Base-by-base conservation (phyloP, 129 eudicot genomes). In the Rutidosis leptorrhynchoides region DNA sequence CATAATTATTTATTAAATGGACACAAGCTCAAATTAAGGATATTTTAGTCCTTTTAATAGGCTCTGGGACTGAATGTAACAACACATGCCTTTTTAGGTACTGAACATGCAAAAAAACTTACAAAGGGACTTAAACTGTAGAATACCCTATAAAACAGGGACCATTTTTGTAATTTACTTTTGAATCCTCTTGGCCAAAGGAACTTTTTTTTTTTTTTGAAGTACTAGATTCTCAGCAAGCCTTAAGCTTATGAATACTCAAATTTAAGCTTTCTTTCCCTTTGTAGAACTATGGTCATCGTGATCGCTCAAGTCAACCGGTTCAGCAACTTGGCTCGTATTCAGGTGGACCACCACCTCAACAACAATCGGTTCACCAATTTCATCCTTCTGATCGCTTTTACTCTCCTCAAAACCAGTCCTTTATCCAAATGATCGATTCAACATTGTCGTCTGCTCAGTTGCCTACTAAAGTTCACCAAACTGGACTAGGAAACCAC, bases 201-300 rank as follows among this genome's bases (percentile, higher is more conserved):
- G 40, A 33, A 33, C 11, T 33, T 24, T 23, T 4, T 40, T n/a
- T n/a, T 64, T n/a, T 22, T 29, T 22, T 33, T 33, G 2, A 7
- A 9, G 42, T 8, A 7, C 42, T 12, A 45, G 25, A 23, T 16
- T 26, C 22, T 12, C 53, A 45, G 43, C 28, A 35, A 3, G 32
- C n/a, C n/a, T 49, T 40, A 20, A 49, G 58, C 10, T 23, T 46
- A 51, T 7, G 6, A 28, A 45, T 28, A 20, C 29, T 59, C 23
- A 58, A 58, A 5, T 32, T 71, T 3, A 48, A 30, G 15, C 17
- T n/a, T 64, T 52, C 42, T 53, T 71, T 68, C 23, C 55, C 52
- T 28, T n/a, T 75, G 62, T 37, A 78, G 81, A 77, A 53, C 21
- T 53, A 74, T 68, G 69, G 25, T 68, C 81, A 72, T 56, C 83